These are phyloP conservation scores for Funneliformis mosseae DNA, from an alignment of 192 early-diverging fungal genomes.

Conservation along the genomic window DNA sequence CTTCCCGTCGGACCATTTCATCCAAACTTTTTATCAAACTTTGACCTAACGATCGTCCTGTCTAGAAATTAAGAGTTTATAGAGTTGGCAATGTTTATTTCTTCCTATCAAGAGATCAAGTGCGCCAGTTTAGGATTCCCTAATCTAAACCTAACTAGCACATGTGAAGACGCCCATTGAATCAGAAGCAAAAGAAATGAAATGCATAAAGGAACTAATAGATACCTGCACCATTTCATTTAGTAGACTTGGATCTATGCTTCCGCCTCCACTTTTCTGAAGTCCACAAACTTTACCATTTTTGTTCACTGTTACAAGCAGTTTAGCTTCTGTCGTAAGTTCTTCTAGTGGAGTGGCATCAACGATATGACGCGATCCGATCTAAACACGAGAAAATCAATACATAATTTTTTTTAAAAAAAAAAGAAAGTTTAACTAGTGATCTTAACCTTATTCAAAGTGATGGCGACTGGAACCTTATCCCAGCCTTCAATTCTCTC, in stretches of 20 bases:
- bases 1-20: slow-evolving; percentile 50
- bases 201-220: neutral
- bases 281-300: slow-evolving; percentile 80
- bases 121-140: too few species aligned
- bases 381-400: slow-evolving; percentile 48
- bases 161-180: slow-evolving; percentile 27
- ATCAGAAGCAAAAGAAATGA: neutral
- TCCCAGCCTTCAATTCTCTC: slow-evolving; percentile 76
- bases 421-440: neutral
- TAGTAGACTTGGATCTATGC: slow-evolving; percentile 75
- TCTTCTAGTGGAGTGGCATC: slow-evolving; percentile 93
- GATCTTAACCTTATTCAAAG: slow-evolving; percentile 73
- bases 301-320: slow-evolving; percentile 82
- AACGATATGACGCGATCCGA: slow-evolving; percentile 79
- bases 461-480: slow-evolving; percentile 79
- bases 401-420: neutral
- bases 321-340: slow-evolving; percentile 74
- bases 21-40: slow-evolving; percentile 53
- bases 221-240: slow-evolving; percentile 79
- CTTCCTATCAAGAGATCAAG: neutral
- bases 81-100: neutral
- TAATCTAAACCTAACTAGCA: neutral
- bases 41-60: slow-evolving; percentile 51
- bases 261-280: slow-evolving; percentile 79
- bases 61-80: neutral